Base-by-base conservation (phyloP, 495 filamentous ascomycete species). In the Penicillium maclennaniae region DNA sequence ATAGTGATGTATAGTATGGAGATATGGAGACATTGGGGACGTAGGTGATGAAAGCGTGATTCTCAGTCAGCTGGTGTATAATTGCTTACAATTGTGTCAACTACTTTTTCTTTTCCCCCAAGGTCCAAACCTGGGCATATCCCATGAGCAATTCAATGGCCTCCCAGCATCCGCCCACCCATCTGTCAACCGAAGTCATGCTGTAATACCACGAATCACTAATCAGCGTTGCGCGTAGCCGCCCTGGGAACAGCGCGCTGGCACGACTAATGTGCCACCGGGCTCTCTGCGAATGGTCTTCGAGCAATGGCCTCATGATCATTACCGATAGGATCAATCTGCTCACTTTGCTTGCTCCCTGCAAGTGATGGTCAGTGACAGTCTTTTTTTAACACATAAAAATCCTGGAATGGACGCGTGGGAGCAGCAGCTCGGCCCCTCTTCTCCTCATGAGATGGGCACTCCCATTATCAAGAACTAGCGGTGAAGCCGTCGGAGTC, bases 401-500 rank as follows among this genome's bases (percentile, higher is more conserved):
- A 19, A 7, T 17, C 15, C 12, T 19, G 15, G 12, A 47, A 20
- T 23, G 16, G 37, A 14, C 19, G 37, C 23, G 10, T 28, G 28
- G 36, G 14, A 47, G n/a, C 16, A 36, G 17, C 17, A 23, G 19
- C 17, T 8, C 23, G 0, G 26, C 36, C 38, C 40, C 19, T 39
- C 42, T 36, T 31, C 19, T 45, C 9, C 31, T 34, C 45, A 45
- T 42, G 31, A 34, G 31, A 34, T 12, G 31, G 31, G 7, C 8
- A n/a, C 37, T 40, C 9, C 25, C 36, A 23, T 7, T 23, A 12
- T 40, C 59, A 62, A 55, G 44, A 65, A 40, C 16, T 40, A 40
- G 62, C 62, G 62, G 62, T 65, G 62, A 57, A 54, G 47, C 26
- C 17, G 21, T 42, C 46, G 39, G 23, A 46, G 21, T 21, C 41